Conservation (phyloP, 2,329 filamentous ascomycete species). For the Fusarium dimerum region DNA sequence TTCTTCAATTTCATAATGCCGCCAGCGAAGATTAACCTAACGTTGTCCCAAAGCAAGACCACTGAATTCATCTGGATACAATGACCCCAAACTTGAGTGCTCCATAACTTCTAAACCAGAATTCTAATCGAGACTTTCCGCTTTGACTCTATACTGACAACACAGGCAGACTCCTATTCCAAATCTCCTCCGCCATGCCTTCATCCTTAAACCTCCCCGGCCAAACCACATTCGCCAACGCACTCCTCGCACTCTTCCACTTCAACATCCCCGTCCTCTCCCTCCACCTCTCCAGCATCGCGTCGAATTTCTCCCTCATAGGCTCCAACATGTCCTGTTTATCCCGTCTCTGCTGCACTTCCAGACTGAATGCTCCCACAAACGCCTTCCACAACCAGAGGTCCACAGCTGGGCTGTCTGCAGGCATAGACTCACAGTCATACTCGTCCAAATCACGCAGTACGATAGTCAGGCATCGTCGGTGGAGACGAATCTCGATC, state of each 20-base stretch:
- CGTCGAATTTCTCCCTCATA: neutral
- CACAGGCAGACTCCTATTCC: slow-evolving; percentile 3
- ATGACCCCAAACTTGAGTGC: too few relatives aligned
- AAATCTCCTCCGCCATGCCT: neutral
- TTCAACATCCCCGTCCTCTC: neutral
- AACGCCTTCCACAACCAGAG: slow-evolving; percentile 26
- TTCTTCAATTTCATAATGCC: too few relatives aligned
- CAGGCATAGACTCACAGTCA: neutral
- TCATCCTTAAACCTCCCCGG: slow-evolving; percentile 4
- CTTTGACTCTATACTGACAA: too few relatives aligned
- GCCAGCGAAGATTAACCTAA: too few relatives aligned
- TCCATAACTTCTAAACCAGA: too few relatives aligned
- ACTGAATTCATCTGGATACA: too few relatives aligned
- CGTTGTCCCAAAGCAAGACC: too few relatives aligned
- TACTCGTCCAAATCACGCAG: slow-evolving; percentile 8
- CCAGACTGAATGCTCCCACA: slow-evolving; percentile 17
- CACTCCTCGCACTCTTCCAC: too few relatives aligned
- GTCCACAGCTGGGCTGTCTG: neutral
- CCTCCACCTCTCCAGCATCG: slow-evolving; percentile 14
- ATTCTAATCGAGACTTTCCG: too few relatives aligned
- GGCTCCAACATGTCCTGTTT: neutral
- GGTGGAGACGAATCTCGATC: slow-evolving; percentile 10
- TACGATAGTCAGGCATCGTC: slow-evolving; percentile 12
- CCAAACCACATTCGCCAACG: slow-evolving; percentile 8
- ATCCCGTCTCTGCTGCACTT: neutral